A percentile compares a stretch with the other conserved stretches of the same genome.
phyloP scores from a whole-genome alignment of 108 stramenopile genomes.

The Nitzschia sp. region DNA sequence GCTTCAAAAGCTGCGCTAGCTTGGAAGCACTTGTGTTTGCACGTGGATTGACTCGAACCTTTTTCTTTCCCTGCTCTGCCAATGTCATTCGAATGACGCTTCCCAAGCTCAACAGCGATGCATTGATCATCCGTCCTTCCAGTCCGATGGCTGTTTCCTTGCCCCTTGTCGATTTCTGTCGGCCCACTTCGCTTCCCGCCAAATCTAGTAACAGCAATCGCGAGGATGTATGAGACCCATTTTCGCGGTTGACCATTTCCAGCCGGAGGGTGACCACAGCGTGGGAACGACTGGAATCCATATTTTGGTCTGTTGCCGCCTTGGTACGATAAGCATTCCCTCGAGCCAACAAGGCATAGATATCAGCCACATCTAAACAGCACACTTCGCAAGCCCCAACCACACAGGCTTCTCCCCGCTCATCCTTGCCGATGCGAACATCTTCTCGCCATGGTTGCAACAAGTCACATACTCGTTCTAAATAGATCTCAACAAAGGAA shows the following conservation, averaged over 20 bases:
- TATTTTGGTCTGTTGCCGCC: constrained; percentile 76
- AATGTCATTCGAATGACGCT: constrained; percentile 74
- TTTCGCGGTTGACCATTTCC: constrained; percentile 56
- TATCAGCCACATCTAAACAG: constrained; percentile 69
- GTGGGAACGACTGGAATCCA: constrained; percentile 87
- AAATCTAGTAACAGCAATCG: constrained; percentile 81
- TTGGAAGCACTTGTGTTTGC: constrained; percentile 55
- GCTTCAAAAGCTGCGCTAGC: constrained; percentile 74
- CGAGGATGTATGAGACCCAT: constrained; percentile 49
- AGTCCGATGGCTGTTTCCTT: constrained; percentile 52
- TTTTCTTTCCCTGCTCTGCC: constrained; percentile 45
- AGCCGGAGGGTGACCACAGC: constrained; percentile 74
- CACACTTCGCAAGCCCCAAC: constrained; percentile 63
- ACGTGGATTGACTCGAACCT: constrained; percentile 22
- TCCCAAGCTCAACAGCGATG: constrained; percentile 71
- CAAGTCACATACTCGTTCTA: constrained; percentile 91
- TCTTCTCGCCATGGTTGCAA: constrained; percentile 54
- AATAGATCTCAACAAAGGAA: constrained; percentile 95
- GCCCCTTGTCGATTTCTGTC: constrained; percentile 21
- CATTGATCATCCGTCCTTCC: constrained; percentile 83
- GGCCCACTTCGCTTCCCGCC: constrained; percentile 84
- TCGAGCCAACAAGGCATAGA: constrained; percentile 65
- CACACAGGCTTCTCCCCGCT: constrained; percentile 13
- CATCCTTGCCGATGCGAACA: constrained; percentile 6
- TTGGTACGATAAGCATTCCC: constrained; percentile 81